A percentile compares a stretch with the other conserved stretches of the same genome.
These are phyloP conservation scores for Leptographium radiaticola DNA, from an alignment of 2,329 filamentous ascomycete species.

Conservation along the genomic window DNA sequence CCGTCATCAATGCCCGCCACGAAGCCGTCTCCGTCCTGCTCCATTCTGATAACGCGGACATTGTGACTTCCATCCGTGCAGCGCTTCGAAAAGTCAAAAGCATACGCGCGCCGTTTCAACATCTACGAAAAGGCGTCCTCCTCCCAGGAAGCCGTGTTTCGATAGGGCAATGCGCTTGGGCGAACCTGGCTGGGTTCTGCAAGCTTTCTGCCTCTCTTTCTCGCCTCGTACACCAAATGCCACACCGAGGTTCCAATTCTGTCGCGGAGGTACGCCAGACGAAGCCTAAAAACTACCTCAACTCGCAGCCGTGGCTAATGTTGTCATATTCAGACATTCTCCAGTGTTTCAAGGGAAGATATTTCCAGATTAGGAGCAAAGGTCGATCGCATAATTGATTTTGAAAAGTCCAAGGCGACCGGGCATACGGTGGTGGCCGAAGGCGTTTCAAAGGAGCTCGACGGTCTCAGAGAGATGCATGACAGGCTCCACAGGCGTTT, in stretches of 20 bases:
- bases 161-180: slow-evolving; percentile 58
- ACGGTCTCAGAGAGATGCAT: slow-evolving; percentile 65
- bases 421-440: slow-evolving; percentile 59
- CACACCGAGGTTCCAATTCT: slow-evolving; percentile 33
- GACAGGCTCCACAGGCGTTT: slow-evolving; percentile 66
- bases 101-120: slow-evolving; percentile 52
- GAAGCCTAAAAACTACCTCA: background rate
- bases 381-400: slow-evolving; percentile 54
- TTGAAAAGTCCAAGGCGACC: slow-evolving; percentile 59
- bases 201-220: slow-evolving; percentile 57
- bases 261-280: background rate
- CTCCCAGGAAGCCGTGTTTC: slow-evolving; percentile 31
- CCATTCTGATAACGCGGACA: slow-evolving; percentile 50
- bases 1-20: slow-evolving; percentile 59
- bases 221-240: background rate
- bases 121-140: slow-evolving; percentile 67
- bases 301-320: background rate
- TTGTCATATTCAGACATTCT: slow-evolving; percentile 25
- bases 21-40: slow-evolving; percentile 54
- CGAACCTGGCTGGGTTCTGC: slow-evolving; percentile 56
- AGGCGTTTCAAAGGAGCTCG: slow-evolving; percentile 62
- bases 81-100: slow-evolving; percentile 63
- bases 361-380: slow-evolving; percentile 32
- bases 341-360: slow-evolving; percentile 37
- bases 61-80: slow-evolving; percentile 41